A percentile compares a stretch with the other conserved stretches of the same genome.
Conservation (phyloP, 192 early-diverging fungal species). For the Backusella liffmaniae region DNA sequence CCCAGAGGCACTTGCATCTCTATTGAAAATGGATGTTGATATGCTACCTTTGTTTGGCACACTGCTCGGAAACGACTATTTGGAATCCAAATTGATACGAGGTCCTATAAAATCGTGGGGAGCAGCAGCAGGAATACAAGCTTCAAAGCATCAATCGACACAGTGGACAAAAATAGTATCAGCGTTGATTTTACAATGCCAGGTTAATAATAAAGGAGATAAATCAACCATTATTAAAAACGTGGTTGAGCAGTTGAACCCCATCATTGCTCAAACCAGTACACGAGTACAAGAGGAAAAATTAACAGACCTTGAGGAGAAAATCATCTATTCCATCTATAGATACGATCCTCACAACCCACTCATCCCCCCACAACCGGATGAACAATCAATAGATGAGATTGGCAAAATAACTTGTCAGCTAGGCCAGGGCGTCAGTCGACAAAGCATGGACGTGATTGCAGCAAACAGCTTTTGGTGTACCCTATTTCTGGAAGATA, state of each 20-base stretch:
- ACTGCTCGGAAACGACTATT: conserved; percentile 50
- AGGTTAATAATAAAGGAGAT: background rate
- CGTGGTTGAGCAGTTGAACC: conserved; percentile 4
- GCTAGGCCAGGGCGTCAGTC: conserved; percentile 27
- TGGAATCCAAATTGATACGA: conserved; percentile 28
- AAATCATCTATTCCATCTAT: conserved; percentile 20
- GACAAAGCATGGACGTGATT: conserved; percentile 45
- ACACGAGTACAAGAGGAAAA: conserved; percentile 7
- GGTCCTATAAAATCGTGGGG: background rate
- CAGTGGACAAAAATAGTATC: conserved; percentile 22
- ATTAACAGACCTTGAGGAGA: background rate
- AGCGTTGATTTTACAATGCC: conserved; percentile 13
- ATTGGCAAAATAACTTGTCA: background rate
- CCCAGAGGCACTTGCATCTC: conserved; percentile 29
- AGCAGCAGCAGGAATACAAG: background rate
- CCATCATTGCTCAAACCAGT: conserved; percentile 14
- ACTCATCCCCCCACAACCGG: background rate
- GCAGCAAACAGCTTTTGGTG: conserved; percentile 43
- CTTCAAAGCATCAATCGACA: background rate
- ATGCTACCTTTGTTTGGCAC: conserved; percentile 49
- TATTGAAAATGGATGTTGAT: conserved; percentile 30
- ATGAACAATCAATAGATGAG: background rate
- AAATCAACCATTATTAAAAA: background rate
- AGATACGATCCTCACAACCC: conserved; percentile 21
- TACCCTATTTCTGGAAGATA: conserved; percentile 48